Evolutionary conservation across 768 basidiomycete species (phyloP), one percentile per base, ranked within the genome.

Genomic region (Gelatoporia subvermispora): DNA sequence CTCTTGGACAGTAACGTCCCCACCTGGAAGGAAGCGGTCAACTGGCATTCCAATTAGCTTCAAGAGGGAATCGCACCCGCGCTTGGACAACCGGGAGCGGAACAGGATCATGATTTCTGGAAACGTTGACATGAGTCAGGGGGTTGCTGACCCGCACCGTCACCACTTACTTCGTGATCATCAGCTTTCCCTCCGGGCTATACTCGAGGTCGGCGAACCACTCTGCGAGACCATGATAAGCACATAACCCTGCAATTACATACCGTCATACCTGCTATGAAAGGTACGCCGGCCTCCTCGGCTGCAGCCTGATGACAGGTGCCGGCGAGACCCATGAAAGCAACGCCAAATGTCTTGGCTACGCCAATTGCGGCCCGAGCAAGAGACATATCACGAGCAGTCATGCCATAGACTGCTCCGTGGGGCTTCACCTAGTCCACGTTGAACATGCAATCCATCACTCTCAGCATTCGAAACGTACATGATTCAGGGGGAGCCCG

Each of bases 131-230:
- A 21, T 21, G n/a, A 37, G 11, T 8, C n/a, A 31, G 11, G 3
- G 8, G 35, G 18, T 21, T 17, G 10, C 3, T n/a, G 15, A 7
- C 17, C 20, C 24, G 16, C 9, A 47, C 10, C 21, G 9, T 20
- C 2, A 59, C 63, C 46, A 43, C 64, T 16, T 48, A 79, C 81
- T 79, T 75, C 8, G 81, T 82, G 47, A 82, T 82, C 34, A 84
- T 57, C 23, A 85, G 67, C 53, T 75, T 76, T 3, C 83, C 84
- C 47, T 75, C 70, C 2, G 70, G 58, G 43, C 64, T 72, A 53
- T 86, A 85, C 17, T 82, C 79, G 23, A 85, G 62, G 58, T 88
- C 83, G 2, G 78, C 81, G 56, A 82, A 85, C 77, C 80, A 84
- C 51, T 84, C 82, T 81, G 47, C 15, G 7, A 15, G 4, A 10